These are phyloP conservation scores for Fusarium tupiense DNA, from an alignment of 2,329 filamentous ascomycete genomes.

Conservation along the genomic window DNA sequence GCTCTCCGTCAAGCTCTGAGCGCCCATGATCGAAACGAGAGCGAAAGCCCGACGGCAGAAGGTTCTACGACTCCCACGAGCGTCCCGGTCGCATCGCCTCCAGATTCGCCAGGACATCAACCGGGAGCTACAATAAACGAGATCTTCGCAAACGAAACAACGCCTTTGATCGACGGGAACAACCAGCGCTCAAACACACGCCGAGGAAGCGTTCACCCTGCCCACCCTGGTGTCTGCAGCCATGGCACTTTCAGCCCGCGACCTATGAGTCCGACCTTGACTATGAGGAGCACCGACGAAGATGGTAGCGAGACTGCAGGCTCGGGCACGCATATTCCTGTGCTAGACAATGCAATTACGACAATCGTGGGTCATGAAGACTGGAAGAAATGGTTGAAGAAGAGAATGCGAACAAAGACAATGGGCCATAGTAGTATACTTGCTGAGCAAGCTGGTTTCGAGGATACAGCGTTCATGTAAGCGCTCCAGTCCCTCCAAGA, in stretches of 20 bases:
- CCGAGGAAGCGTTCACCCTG: constrained; percentile 42
- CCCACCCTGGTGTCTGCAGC: constrained; percentile 64
- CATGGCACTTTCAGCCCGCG: constrained; percentile 83
- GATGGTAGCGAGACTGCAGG: constrained; percentile 48
- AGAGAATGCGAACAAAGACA: constrained; percentile 68
- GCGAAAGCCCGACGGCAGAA: constrained; percentile 11
- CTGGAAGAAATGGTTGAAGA: constrained; percentile 62
- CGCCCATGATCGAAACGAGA: constrained; percentile 38
- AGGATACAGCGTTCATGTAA: constrained; percentile 78
- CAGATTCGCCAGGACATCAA: constrained; percentile 39
- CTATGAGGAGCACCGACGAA: constrained; percentile 45
- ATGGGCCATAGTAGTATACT: constrained; percentile 78
- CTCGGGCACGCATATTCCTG: constrained; percentile 47
- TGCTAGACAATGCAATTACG: constrained; percentile 53
- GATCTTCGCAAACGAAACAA: constrained; percentile 56
- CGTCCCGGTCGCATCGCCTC: constrained; percentile 32
- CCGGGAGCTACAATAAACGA: constrained; percentile 27
- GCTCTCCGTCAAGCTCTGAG: constrained; percentile 58
- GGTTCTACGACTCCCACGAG: constrained; percentile 13
- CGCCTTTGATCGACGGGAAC: constrained; percentile 56
- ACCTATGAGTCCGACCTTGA: constrained; percentile 59
- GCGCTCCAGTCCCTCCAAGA: constrained; percentile 40
- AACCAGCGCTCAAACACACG: constrained; percentile 35
- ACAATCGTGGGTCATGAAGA: constrained; percentile 53
- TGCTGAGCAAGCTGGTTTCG: constrained; percentile 77